Evolutionary conservation across 1,284 basidiomycete genomes (phyloP), one percentile per base, ranked within the genome.

Genomic region (Puccinia novopanici): DNA sequence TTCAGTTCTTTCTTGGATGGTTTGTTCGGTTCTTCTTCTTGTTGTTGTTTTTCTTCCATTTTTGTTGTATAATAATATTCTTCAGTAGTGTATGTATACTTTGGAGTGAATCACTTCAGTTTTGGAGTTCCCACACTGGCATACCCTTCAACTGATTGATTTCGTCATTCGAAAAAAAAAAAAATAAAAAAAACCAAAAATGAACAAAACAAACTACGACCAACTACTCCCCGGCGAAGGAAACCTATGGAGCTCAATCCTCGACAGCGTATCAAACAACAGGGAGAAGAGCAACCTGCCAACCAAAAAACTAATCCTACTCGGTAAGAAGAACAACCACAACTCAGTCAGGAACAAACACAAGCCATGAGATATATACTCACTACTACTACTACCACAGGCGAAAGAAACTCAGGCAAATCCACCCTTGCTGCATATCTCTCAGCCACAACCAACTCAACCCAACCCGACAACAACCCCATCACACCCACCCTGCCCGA

Each of bases 221-320:
- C 75, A 67, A 42, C 50, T 77, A 13, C 37, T 77, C 12, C 75
- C 77, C 1, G 77, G 68, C 30, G 54, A 71, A 22, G 65, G 84
- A 82, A 92, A 95, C 83, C 87, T 97, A 45, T 97, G 94, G 94
- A 92, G 91, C 2, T 93, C 92, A 48, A 96, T 96, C 83, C 88
- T 96, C 19, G 91, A 94, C 85, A 93, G 92, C 27, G 93, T 95
- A 15, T 94, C 93, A 0, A 91, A 91, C 37, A 90, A 92, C 73
- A 90, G 93, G 17, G 48, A 65, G 50, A 74, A 80, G 61, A 54
- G 59, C n/a, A 80, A 65, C 57, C 27, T 80, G 17, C 78, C 78
- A 13, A 73, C 27, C 59, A 61, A 50, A n/a, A 73, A 52, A 24
- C 4, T 80, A 24, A 71, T 80, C 34, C 27, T 80, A n/a, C 59